These are phyloP conservation scores for Xenosphaeropsis pyriputrescens DNA, from an alignment of 2,329 filamentous ascomycete genomes.

Conservation along the genomic window DNA sequence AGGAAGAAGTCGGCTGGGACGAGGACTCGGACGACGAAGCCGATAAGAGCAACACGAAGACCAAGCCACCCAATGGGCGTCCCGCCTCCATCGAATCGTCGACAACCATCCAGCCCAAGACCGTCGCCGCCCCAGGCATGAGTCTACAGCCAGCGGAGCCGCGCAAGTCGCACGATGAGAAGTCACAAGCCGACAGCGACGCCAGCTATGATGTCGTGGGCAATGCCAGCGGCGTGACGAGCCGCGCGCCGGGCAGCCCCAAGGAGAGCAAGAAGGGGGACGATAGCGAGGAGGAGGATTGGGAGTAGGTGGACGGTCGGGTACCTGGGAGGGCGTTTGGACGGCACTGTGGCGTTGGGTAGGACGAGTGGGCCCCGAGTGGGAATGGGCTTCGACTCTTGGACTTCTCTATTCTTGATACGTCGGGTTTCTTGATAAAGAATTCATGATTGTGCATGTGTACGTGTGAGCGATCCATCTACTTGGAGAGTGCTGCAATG, in stretches of 20 bases:
- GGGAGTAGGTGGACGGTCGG: slow-evolving; percentile 45
- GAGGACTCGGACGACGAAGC: slow-evolving; percentile 56
- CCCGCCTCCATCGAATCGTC: slow-evolving; percentile 38
- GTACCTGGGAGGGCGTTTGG: no score
- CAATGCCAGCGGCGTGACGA: slow-evolving; percentile 59
- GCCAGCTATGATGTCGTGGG: slow-evolving; percentile 92
- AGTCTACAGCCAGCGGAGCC: slow-evolving; percentile 47
- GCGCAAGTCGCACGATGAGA: slow-evolving; percentile 72
- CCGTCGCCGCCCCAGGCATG: slow-evolving; percentile 20
- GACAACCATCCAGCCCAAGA: slow-evolving; percentile 40
- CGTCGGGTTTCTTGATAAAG: no score
- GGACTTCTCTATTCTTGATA: no score
- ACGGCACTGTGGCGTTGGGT: no score
- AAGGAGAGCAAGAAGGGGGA: slow-evolving; percentile 39
- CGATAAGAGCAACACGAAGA: slow-evolving; percentile 18
- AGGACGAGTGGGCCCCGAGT: no score
- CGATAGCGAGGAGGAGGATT: slow-evolving; percentile 62
- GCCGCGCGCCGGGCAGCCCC: slow-evolving; percentile 58
- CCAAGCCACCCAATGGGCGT: slow-evolving; percentile 23
- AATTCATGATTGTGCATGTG: no score
- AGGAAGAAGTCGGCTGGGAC: slow-evolving; percentile 58
- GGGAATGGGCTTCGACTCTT: no score
- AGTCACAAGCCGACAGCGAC: slow-evolving; percentile 84
- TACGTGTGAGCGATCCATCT: no score
- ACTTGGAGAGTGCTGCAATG: no score